These are phyloP conservation scores for Aspergillus fumigatiaffinis DNA, from an alignment of 2,329 filamentous ascomycete genomes.

Conservation along the genomic window DNA sequence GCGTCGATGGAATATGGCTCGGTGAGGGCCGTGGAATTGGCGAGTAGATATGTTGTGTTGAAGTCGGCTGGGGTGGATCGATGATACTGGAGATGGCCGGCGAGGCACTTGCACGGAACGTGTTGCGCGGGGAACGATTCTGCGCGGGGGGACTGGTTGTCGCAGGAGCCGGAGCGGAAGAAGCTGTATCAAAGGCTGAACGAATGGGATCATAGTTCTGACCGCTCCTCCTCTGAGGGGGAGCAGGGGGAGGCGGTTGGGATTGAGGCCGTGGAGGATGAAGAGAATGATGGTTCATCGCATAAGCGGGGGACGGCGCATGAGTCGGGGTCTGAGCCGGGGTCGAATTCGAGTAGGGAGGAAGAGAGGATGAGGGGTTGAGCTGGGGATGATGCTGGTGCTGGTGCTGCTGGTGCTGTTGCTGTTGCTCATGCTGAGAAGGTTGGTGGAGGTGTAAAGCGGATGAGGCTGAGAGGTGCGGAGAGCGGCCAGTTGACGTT, in stretches of 20 bases:
- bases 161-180: slow-evolving; percentile 36
- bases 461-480: slow-evolving; percentile 8
- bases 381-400: slow-evolving; percentile 13
- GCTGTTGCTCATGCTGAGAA: slow-evolving; percentile 19
- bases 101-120: slow-evolving; percentile 74
- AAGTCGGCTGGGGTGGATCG: slow-evolving; percentile 56
- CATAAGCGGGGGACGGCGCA: slow-evolving; percentile 18
- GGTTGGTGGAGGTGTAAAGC: slow-evolving; percentile 6
- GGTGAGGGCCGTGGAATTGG: slow-evolving; percentile 26
- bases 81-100: slow-evolving; percentile 90
- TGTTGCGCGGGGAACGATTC: slow-evolving; percentile 47
- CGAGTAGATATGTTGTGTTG: slow-evolving; percentile 29
- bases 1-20: slow-evolving; percentile 20
- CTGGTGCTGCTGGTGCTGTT: no score
- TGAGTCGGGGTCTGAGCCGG: slow-evolving; percentile 21
- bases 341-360: slow-evolving; percentile 29
- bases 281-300: slow-evolving; percentile 43
- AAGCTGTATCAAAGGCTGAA: slow-evolving; percentile 54
- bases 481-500: slow-evolving; percentile 6
- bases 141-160: slow-evolving; percentile 45
- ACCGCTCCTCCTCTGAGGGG: slow-evolving; percentile 60
- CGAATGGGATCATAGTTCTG: slow-evolving; percentile 89
- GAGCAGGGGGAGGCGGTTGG: slow-evolving; percentile 40
- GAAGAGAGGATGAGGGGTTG: slow-evolving; percentile 13
- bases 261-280: slow-evolving; percentile 39